Percentiles rank a stretch among this genome's conserved stretches.
These are phyloP conservation scores for Gossypium turneri DNA, from an alignment of 345 rosid species.

Conservation along the genomic window DNA sequence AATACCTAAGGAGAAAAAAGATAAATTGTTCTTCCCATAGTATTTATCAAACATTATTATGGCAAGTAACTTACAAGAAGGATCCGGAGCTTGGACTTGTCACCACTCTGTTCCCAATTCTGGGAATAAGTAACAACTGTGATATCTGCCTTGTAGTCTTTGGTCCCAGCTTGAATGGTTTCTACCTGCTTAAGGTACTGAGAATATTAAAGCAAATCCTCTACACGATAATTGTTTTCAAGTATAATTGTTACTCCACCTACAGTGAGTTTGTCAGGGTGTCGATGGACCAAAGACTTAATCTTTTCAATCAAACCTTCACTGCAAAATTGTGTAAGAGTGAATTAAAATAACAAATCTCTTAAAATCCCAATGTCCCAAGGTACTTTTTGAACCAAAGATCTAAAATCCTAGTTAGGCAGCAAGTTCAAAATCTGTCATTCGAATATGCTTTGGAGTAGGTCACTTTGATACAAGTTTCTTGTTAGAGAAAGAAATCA, in stretches of 20 bases:
- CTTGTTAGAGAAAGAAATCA: too few species aligned
- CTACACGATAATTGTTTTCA: not conserved
- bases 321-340: constrained; percentile 32
- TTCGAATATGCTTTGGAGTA: too few species aligned
- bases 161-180: constrained; percentile 51
- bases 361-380: not conserved
- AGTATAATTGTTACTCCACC: constrained; percentile 5
- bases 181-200: constrained; percentile 45
- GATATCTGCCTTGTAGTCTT: constrained; percentile 66
- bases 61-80: constrained; percentile 69
- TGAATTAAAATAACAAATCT: not conserved
- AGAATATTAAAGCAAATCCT: not conserved
- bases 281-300: constrained; percentile 58
- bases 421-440: too few species aligned
- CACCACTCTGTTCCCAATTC: constrained; percentile 38
- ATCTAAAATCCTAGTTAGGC: too few species aligned
- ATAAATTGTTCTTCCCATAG: not conserved
- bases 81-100: constrained; percentile 70
- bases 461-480: too few species aligned
- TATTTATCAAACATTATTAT: not conserved
- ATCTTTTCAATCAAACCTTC: constrained; percentile 60
- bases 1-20: not conserved
- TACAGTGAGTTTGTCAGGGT: constrained; percentile 71
- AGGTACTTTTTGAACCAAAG: too few species aligned
- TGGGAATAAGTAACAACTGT: constrained; percentile 63